Conservation (phyloP, 129 eudicot species). For the Pulicaria dysenterica region DNA sequence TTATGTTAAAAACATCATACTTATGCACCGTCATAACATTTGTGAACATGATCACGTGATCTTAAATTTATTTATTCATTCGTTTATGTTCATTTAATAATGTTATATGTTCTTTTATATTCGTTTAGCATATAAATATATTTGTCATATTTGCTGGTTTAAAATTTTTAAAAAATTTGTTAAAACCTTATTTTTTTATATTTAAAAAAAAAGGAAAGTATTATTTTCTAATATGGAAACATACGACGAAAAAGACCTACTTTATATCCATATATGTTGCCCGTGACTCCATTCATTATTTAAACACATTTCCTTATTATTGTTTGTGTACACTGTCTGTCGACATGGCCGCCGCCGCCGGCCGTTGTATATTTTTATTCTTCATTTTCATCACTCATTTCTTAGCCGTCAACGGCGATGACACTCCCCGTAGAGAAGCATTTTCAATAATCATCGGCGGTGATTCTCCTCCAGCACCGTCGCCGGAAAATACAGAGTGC, state of each 20-base stretch:
- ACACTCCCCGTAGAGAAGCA: constrained; percentile 22
- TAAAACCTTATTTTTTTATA: neutral
- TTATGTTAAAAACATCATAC: too few species aligned
- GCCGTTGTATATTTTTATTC: constrained; percentile 12
- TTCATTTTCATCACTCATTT: constrained; percentile 21
- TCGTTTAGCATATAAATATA: too few species aligned
- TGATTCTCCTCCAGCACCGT: neutral
- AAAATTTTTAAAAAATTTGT: too few species aligned
- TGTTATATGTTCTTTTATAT: too few species aligned
- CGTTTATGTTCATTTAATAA: too few species aligned
- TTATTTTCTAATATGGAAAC: neutral
- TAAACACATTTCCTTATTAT: neutral
- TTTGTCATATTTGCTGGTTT: too few species aligned
- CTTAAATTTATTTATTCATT: too few species aligned
- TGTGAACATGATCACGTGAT: too few species aligned
- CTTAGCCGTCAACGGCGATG: constrained; percentile 20
- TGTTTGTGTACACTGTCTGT: neutral
- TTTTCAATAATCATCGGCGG: constrained; percentile 42
- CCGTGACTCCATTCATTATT: constrained; percentile 7
- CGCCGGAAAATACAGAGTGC: neutral
- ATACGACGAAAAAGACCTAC: neutral
- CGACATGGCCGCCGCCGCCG: constrained; percentile 1
- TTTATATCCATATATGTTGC: neutral
- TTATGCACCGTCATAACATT: too few species aligned
- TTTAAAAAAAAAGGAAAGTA: neutral